Evolutionary conservation across 2,329 filamentous ascomycete genomes (phyloP).

Genomic region (Penicillium sp.): DNA sequence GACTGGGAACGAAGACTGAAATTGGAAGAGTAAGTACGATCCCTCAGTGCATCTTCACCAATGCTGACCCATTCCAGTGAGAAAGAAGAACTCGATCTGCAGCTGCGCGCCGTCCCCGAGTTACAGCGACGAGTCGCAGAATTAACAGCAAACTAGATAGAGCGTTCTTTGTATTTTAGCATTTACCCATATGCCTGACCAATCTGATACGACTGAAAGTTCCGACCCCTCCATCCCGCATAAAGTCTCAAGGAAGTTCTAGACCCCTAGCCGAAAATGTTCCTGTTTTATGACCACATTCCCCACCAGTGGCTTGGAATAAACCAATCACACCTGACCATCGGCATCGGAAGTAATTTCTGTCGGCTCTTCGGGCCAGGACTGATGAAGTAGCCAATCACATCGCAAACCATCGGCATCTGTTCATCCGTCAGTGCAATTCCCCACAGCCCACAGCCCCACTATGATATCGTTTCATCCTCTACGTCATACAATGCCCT

Average conservation of each 20-base stretch:
- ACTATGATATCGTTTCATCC: conserved; percentile 13
- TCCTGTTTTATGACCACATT: conserved; percentile 2
- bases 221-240: too few species aligned
- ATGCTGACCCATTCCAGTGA: conserved; percentile 54
- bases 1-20: conserved; percentile 83
- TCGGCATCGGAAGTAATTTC: conserved; percentile 9
- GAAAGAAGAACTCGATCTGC: conserved; percentile 87
- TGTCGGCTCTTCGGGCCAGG: conserved; percentile 3
- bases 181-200: background rate
- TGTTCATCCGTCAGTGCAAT: background rate
- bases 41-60: background rate
- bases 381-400: conserved; percentile 1
- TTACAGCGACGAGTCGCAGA: conserved; percentile 82
- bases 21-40: conserved; percentile 70
- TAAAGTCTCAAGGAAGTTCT: background rate
- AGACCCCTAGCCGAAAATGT: background rate
- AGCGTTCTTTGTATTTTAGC: background rate
- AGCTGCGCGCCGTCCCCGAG: conserved; percentile 82
- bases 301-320: background rate
- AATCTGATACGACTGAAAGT: background rate
- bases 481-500: conserved; percentile 15
- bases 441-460: conserved; percentile 2
- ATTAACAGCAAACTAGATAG: conserved; percentile 55
- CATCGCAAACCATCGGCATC: background rate
- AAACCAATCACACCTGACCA: conserved; percentile 1